Base-by-base conservation (phyloP, 768 basidiomycete species). In the Artomyces pyxidatus region DNA sequence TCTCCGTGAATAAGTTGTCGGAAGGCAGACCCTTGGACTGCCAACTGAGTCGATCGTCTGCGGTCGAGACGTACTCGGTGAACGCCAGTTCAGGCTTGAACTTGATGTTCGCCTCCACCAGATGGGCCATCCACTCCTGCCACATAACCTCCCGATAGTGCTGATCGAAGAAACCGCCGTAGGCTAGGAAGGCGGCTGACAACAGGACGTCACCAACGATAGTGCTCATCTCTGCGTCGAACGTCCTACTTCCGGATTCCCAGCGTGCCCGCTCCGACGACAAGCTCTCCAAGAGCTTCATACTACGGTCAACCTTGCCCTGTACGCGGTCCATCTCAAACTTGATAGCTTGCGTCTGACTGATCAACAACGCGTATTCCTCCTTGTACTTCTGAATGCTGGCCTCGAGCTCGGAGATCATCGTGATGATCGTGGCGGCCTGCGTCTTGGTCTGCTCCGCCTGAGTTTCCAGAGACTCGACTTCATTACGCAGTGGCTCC, bases 151-250 rank as follows among this genome's bases (percentile, higher is more conserved):
- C 93, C 52, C 96, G 89, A 69, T 97, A 95, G 61, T 91, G 85
- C 65, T 99, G 96, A 64, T 99, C 96, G 64, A 98, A 99, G 80
- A 92, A 98, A 45, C 96, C 96, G 19, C 88, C 85, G 59, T 99
- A 99, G 1, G 96, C 94, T 51, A 98, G 68, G 80, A 97, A 98
- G 0, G 90, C 96, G 1, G 95, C 87, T 37, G 95, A 96, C 29
- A 98, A 76, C 26, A 99, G 69, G 39, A 97, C 94, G 63, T 99
- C 95, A 22, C 96, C 96, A 29, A 94, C 91, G 54, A 98, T 94
- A 37, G 96, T 99, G 63, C 90, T 87, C 95, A 98, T 98, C 66
- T 98, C 95, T 1, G 84, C 80, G 59, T 97, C 96, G 63, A 99
- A 99, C 0, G 93, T 93, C 43, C 85, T 82, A 65, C 94, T 97